Conservation (phyloP, 2,329 filamentous ascomycete genomes). For the Pseudophaeomoniella oleicola region DNA sequence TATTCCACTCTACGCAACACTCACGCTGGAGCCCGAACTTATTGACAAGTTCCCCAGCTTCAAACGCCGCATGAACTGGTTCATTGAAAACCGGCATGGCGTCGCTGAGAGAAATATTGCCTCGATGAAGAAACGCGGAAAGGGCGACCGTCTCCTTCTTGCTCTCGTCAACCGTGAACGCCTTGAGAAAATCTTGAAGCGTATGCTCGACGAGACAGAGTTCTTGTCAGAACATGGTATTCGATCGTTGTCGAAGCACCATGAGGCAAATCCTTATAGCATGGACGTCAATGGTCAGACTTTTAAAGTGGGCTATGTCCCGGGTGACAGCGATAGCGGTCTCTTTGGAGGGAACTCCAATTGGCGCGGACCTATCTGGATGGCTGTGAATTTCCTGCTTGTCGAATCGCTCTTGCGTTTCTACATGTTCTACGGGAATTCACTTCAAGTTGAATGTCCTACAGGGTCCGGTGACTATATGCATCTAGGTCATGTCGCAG, state of each 20-base stretch:
- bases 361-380: conserved; percentile 92
- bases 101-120: conserved; percentile 88
- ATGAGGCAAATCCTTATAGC: conserved; percentile 77
- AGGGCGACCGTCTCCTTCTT: conserved; percentile 73
- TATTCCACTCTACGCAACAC: conserved; percentile 82
- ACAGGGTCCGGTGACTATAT: conserved; percentile 87
- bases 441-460: conserved; percentile 82
- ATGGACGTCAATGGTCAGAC: conserved; percentile 92
- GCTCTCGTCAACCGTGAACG: conserved; percentile 87
- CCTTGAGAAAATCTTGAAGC: conserved; percentile 72
- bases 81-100: conserved; percentile 74
- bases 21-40: conserved; percentile 85
- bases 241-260: conserved; percentile 78
- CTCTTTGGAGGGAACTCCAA: conserved; percentile 96
- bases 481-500: conserved; percentile 88
- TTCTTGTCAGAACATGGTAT: conserved; percentile 86
- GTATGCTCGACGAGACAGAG: conserved; percentile 89
- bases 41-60: conserved; percentile 85
- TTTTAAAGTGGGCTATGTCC: conserved; percentile 78
- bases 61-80: conserved; percentile 89
- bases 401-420: conserved; percentile 91
- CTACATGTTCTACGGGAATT: conserved; percentile 87
- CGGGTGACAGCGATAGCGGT: conserved; percentile 91
- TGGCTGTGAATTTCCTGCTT: conserved; percentile 88
- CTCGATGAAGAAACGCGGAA: conserved; percentile 78